Percentiles rank a stretch among this genome's conserved stretches.
Conservation (phyloP, 352 stramenopile genomes). For the Pythium volutum region DNA sequence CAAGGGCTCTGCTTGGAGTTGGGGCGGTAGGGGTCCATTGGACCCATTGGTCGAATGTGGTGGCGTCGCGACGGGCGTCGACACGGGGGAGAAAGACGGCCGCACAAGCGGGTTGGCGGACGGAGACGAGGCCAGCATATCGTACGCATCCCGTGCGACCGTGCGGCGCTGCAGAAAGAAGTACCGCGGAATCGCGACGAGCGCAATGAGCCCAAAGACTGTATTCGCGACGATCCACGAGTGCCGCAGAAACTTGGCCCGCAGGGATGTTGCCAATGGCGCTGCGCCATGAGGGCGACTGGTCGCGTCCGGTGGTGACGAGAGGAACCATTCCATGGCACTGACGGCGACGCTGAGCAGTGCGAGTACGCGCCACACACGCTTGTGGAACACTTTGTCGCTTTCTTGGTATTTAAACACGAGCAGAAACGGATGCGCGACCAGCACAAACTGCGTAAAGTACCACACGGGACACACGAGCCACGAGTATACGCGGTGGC, state of each 20-base stretch:
- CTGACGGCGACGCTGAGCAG: conserved; percentile 48
- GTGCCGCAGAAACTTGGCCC: conserved; percentile 22
- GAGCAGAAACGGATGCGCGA: conserved; percentile 70
- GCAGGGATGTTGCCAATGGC: conserved; percentile 11
- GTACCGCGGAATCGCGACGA: conserved; percentile 65
- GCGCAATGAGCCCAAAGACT: conserved; percentile 65
- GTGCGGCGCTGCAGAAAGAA: conserved; percentile 57
- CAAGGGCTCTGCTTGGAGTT: not conserved
- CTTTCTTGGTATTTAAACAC: conserved; percentile 65
- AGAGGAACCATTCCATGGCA: conserved; percentile 69
- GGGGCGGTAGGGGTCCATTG: too few species aligned
- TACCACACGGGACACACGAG: conserved; percentile 77
- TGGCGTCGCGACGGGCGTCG: not conserved
- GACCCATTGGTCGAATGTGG: not conserved
- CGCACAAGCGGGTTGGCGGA: conserved; percentile 11
- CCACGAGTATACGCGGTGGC: conserved; percentile 63
- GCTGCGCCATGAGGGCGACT: not conserved
- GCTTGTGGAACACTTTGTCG: conserved; percentile 27
- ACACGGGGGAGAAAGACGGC: conserved; percentile 11
- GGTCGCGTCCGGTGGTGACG: conserved; percentile 37
- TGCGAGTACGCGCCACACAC: conserved; percentile 52
- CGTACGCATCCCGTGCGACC: conserved; percentile 45
- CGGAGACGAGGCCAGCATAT: conserved; percentile 28
- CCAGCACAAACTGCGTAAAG: conserved; percentile 66
- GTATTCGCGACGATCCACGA: conserved; percentile 83